A percentile compares a stretch with the other conserved stretches of the same genome.
These are phyloP conservation scores for Phytophthora brassicae DNA, from an alignment of 352 stramenopile species.

Conservation along the genomic window DNA sequence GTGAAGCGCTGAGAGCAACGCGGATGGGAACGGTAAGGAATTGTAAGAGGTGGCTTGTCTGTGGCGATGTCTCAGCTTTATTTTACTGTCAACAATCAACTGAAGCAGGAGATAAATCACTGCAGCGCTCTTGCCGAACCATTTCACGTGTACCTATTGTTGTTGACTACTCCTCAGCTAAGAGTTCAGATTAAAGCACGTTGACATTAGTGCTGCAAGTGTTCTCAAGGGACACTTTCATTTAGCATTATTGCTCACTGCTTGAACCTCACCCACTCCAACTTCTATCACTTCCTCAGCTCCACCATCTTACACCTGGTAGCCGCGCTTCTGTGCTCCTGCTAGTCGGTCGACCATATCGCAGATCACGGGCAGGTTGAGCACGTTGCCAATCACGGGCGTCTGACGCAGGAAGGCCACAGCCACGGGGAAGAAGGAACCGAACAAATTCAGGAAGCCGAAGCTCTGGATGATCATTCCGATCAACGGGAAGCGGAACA, in stretches of 20 bases:
- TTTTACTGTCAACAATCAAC: too few species aligned
- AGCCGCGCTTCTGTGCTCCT: constrained; percentile 82
- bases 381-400: constrained; percentile 87
- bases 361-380: constrained; percentile 85
- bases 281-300: constrained; percentile 22
- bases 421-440: constrained; percentile 95
- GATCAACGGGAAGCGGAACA: constrained; percentile 92
- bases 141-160: too few species aligned
- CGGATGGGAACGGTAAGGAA: too few species aligned
- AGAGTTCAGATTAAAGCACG: too few species aligned
- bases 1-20: too few species aligned
- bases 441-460: constrained; percentile 95
- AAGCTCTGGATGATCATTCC: constrained; percentile 94
- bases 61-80: too few species aligned
- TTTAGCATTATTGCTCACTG: constrained; percentile 1
- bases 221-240: background rate
- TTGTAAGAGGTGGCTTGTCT: too few species aligned
- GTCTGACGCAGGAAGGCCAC: constrained; percentile 92
- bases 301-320: constrained; percentile 25
- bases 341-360: constrained; percentile 84
- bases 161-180: too few species aligned
- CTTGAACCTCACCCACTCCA: background rate
- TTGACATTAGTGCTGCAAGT: too few species aligned
- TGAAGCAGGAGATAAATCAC: too few species aligned
- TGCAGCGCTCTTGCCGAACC: too few species aligned